Evolutionary conservation across 2,329 filamentous ascomycete genomes (phyloP), one percentile per base, ranked within the genome.

Genomic region (Colletotrichum orbiculare): DNA sequence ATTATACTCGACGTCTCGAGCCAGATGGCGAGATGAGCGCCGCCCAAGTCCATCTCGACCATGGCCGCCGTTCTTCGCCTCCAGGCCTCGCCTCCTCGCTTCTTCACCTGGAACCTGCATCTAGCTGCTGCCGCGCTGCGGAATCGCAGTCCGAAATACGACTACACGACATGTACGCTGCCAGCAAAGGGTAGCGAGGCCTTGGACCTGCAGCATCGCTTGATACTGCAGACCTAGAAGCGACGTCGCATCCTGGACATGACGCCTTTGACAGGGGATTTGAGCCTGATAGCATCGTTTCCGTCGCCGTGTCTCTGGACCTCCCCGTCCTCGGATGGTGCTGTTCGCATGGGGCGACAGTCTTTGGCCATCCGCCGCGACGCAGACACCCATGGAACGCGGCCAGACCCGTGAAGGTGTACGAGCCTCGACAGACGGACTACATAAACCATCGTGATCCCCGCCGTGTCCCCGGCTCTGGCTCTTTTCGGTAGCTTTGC

Each of bases 51-150:
- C 37, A 12, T 37, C 37, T 17, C 11, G 15, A 53, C 15, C 15
- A 17, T n/a, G 43, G n/a, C 37, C 6, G 42, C n/a, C 25, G 33
- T 7, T 13, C 48, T 57, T 34, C 42, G 12, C 15, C 15, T 48
- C 46, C 17, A 3, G 35, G 17, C 54, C 54, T 48, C 35, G 54
- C 11, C 54, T 35, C 13, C 41, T 13, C 13, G 17, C 17, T 54
- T 61, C 47, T 59, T 42, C 37, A 34, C 35, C 47, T 63, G 41
- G 50, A 37, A 49, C 57, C 39, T 55, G 61, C 61, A 54, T 37
- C 33, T 10, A 35, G 8, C 49, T 13, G 42, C 15, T 9, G 45
- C 25, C 38, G 33, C 48, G 8, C 25, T 41, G 33, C 52, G 15
- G 55, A 39, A 55, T 41, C 47, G 41, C 39, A 33, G 37, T 55